Percentiles rank a stretch among this genome's conserved stretches.
Conservation (phyloP, 371 early-diverging fungal species). For the Dinochytrium kinnereticum region DNA sequence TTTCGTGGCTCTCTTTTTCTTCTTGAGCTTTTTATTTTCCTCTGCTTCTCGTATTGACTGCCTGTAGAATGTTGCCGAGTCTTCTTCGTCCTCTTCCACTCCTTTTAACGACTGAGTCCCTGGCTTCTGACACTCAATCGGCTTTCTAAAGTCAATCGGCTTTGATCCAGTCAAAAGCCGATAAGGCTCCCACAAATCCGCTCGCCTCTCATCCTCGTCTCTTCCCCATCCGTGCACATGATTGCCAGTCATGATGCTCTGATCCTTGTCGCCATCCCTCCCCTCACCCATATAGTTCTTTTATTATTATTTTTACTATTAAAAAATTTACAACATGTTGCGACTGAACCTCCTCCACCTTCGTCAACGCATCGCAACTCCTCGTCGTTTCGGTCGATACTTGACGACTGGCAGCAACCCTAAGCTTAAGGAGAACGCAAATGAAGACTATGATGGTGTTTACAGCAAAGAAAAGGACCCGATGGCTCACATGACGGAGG, state of each 20-base stretch:
- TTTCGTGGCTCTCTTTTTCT: not conserved
- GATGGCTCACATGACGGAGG: slow-evolving; percentile 43
- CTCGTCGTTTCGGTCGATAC: not conserved
- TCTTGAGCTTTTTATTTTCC: not conserved
- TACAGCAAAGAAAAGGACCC: slow-evolving; percentile 32
- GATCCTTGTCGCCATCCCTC: no score
- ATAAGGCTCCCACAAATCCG: not conserved
- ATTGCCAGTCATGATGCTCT: no score
- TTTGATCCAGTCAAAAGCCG: not conserved
- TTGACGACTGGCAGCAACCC: not conserved
- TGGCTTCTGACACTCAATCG: not conserved
- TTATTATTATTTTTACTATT: no score
- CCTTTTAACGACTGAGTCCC: not conserved
- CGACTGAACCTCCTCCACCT: not conserved
- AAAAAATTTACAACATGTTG: no score
- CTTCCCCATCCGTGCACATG: not conserved
- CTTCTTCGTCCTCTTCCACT: not conserved
- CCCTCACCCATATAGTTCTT: no score
- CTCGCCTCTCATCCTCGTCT: no score
- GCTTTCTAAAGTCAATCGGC: not conserved
- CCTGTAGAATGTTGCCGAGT: not conserved
- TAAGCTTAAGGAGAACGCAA: not conserved
- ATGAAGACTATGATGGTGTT: slow-evolving; percentile 1
- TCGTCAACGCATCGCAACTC: not conserved
- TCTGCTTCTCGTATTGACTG: not conserved